These are phyloP conservation scores for Isabelozyma rhagii DNA, from an alignment of 805 yeast species.

Conservation along the genomic window DNA sequence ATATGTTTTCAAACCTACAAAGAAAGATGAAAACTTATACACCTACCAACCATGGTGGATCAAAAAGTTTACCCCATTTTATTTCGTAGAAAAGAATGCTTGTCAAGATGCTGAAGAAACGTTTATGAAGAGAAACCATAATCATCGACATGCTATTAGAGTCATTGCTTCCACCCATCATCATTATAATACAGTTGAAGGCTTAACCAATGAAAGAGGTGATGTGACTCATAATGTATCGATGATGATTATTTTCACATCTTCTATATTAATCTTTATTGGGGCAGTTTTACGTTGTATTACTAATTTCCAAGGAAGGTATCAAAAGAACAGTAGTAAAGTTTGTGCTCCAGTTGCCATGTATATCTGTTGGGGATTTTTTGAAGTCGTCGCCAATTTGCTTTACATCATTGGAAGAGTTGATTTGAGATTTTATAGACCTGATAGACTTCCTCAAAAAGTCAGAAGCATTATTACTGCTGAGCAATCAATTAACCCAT, in stretches of 20 bases:
- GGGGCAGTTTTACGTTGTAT: conserved; percentile 52
- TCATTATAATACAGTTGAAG: conserved; percentile 16
- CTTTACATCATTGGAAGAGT: conserved; percentile 58
- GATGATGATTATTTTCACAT: conserved; percentile 39
- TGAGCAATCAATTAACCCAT: conserved; percentile 26
- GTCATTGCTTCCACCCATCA: conserved; percentile 52
- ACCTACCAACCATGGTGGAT: conserved; percentile 82
- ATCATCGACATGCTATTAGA: conserved; percentile 45
- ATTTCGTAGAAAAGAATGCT: conserved; percentile 56
- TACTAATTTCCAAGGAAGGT: conserved; percentile 34
- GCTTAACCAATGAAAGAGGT: conserved; percentile 35
- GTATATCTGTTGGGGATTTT: conserved; percentile 65
- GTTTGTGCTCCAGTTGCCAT: conserved; percentile 45
- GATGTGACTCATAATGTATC: conserved; percentile 51
- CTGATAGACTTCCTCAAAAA: conserved; percentile 46
- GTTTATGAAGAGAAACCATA: conserved; percentile 41
- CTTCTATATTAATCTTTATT: conserved; percentile 48
- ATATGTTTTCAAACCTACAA: conserved; percentile 53
- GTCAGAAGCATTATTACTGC: conserved; percentile 32
- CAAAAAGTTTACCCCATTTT: conserved; percentile 54
- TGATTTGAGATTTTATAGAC: conserved; percentile 74
- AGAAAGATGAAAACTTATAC: conserved; percentile 45
- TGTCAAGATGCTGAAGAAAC: conserved; percentile 42
- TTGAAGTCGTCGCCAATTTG: conserved; percentile 54
- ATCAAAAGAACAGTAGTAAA: conserved; percentile 6